A percentile compares a stretch with the other conserved stretches of the same genome.
Evolutionary conservation across 306 rosid genomes (phyloP).

Genomic region (Ceratonia siliqua): DNA sequence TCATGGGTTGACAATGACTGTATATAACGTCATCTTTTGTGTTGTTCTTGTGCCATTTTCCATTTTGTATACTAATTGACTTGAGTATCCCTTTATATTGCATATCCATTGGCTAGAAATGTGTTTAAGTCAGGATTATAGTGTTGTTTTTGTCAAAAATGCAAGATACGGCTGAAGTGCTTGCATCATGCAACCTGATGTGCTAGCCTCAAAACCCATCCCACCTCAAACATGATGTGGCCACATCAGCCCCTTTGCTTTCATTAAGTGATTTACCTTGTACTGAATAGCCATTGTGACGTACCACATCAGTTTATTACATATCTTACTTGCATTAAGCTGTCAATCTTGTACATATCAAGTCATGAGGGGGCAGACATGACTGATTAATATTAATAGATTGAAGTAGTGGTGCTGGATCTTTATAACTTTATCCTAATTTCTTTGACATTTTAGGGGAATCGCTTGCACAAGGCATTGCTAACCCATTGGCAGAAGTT

Average conservation of each 20-base stretch:
- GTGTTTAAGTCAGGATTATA: neutral
- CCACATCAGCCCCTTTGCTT: neutral
- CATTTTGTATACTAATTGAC: neutral
- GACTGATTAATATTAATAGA: neutral
- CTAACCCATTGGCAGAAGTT: slow-evolving; percentile 73
- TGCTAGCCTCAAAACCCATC: neutral
- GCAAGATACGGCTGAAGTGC: neutral
- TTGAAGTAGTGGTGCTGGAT: neutral
- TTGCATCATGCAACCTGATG: neutral
- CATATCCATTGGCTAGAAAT: neutral
- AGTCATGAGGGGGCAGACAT: neutral
- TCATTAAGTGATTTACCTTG: neutral
- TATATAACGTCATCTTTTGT: neutral
- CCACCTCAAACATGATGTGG: neutral
- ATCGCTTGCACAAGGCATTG: slow-evolving; percentile 62
- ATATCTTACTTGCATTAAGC: neutral
- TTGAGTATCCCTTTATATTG: too few relatives aligned
- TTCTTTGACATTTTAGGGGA: slow-evolving; percentile 49
- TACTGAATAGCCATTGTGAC: neutral
- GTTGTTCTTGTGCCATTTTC: neutral
- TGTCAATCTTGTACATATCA: neutral
- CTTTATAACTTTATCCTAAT: neutral
- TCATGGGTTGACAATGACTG: neutral
- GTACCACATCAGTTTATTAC: neutral
- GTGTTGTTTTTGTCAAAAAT: neutral